Conservation (phyloP, 202 grass and related monocot genomes). For the Elaeis oleifera region DNA sequence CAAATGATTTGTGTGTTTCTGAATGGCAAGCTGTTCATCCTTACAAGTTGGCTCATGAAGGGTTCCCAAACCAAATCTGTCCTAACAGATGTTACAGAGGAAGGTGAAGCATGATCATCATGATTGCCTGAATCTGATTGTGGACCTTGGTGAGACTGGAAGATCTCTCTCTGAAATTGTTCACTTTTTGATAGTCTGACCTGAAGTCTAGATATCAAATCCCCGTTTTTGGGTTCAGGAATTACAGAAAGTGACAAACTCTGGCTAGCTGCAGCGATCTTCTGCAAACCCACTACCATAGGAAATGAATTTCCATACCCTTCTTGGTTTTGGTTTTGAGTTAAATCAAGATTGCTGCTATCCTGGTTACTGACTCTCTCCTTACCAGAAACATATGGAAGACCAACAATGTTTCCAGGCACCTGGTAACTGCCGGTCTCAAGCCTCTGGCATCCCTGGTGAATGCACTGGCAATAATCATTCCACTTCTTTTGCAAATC, state of each 20-base stretch:
- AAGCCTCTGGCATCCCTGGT: conserved; percentile 33
- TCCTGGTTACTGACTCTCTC: conserved; percentile 28
- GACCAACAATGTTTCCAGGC: conserved; percentile 17
- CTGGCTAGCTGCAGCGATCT: conserved; percentile 17
- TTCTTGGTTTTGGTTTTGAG: conserved; percentile 14
- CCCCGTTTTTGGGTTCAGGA: conserved; percentile 30
- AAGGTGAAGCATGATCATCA: conserved; percentile 41
- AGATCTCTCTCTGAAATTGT: conserved; percentile 27
- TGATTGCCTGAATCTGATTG: conserved; percentile 10
- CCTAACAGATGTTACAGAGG: conserved; percentile 45
- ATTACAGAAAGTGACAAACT: conserved; percentile 56
- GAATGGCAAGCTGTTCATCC: conserved; percentile 9
- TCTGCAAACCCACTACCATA: conserved; percentile 19
- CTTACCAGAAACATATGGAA: conserved; percentile 19
- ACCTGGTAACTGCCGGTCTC: conserved; percentile 24
- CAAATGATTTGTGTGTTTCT: not conserved
- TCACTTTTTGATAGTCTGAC: conserved; percentile 44
- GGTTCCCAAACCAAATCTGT: conserved; percentile 84
- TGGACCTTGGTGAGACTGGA: conserved; percentile 19
- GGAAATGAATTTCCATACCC: conserved; percentile 30
- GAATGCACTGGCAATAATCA: conserved; percentile 48
- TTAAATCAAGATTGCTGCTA: conserved; percentile 17
- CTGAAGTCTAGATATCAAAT: conserved; percentile 43
- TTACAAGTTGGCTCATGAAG: conserved; percentile 37
- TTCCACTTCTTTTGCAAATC: conserved; percentile 88